phyloP scores from a whole-genome alignment of 257 asterid genomes.

The Solanum paucissectum region DNA sequence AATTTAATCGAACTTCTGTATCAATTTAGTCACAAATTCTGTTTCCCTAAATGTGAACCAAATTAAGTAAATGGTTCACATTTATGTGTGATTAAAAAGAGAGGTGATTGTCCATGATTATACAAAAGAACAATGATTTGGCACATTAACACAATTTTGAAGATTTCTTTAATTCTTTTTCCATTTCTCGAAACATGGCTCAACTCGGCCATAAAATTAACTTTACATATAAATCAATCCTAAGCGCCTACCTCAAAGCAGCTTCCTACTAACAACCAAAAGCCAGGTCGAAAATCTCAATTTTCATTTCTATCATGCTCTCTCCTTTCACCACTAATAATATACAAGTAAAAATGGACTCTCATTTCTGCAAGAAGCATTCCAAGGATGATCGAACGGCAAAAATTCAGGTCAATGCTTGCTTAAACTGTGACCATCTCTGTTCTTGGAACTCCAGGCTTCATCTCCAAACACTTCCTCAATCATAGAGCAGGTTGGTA shows the following conservation, averaged over 20 bases:
- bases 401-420: background rate
- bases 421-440: constrained; percentile 11
- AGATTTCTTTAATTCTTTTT: background rate
- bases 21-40: no score
- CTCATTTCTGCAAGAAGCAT: background rate
- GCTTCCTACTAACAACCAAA: background rate
- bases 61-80: no score
- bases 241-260: background rate
- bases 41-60: no score
- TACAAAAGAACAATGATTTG: background rate
- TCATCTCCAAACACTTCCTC: constrained; percentile 44
- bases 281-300: background rate
- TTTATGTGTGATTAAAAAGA: no score
- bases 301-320: background rate
- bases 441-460: constrained; percentile 17
- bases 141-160: background rate
- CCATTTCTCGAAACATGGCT: background rate
- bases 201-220: background rate
- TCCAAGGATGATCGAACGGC: background rate
- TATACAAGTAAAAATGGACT: background rate
- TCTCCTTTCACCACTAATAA: background rate
- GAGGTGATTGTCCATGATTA: background rate
- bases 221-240: background rate
- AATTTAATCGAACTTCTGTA: no score
- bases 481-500: constrained; percentile 32